phyloP scores from a whole-genome alignment of 352 stramenopile species.

The Pythium rhizo-oryzae region DNA sequence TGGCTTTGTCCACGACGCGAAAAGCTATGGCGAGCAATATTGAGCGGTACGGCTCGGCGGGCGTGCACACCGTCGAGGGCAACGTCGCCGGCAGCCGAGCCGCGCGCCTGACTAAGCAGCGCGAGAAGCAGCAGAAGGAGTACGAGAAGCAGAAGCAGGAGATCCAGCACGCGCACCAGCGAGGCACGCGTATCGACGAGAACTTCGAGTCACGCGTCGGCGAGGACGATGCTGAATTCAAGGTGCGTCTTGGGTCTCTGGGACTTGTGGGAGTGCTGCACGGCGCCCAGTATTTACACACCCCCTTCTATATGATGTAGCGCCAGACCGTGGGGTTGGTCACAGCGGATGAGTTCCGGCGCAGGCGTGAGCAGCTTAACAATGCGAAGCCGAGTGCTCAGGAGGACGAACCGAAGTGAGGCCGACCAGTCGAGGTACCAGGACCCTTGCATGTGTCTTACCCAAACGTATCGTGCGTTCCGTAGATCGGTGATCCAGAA shows the following conservation, averaged over 20 bases:
- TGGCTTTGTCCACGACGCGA: not conserved
- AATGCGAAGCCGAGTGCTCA: conserved; percentile 44
- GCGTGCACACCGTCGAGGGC: conserved; percentile 97
- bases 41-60: conserved; percentile 82
- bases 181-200: conserved; percentile 87
- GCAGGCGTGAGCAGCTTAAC: conserved; percentile 79
- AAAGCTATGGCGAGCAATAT: conserved; percentile 59
- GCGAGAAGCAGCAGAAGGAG: conserved; percentile 92
- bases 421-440: not conserved
- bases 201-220: conserved; percentile 90
- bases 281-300: too few species aligned
- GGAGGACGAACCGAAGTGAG: conserved; percentile 13
- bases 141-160: conserved; percentile 94
- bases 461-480: not conserved
- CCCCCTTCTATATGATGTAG: conserved; percentile 32
- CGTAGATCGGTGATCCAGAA: conserved; percentile 35
- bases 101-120: conserved; percentile 90
- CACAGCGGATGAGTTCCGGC: conserved; percentile 94
- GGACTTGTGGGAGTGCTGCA: too few species aligned
- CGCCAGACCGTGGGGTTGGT: conserved; percentile 92
- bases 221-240: conserved; percentile 86
- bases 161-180: conserved; percentile 82
- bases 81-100: conserved; percentile 93
- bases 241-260: conserved; percentile 43
- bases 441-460: conserved; percentile 13